Base-by-base conservation (phyloP, 352 stramenopile species). In the Lagenidium sp. region DNA sequence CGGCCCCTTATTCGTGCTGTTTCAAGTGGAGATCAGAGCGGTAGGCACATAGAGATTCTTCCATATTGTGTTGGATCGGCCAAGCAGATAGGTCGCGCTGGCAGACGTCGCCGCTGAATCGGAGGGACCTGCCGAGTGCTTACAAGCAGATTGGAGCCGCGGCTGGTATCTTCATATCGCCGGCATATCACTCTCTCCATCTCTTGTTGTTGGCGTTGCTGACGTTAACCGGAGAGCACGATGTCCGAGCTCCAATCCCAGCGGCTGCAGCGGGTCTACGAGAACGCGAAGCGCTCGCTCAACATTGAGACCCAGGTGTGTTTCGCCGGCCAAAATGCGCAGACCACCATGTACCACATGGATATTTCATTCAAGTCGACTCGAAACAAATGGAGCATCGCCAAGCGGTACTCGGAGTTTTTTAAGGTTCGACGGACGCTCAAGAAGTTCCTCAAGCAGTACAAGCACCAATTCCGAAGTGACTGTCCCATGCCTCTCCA, bases 391-490 rank as follows among this genome's bases (percentile, higher is more conserved):
- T 92, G 80, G 80, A 88, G 62, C 50, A 89, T 92, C 44, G 63
- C 72, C 34, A 92, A 89, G 57, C 80, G 80, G 29, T 92, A 89
- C 63, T 92, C 80, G 3, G 80, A 92, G 50, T 92, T 92, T 53
- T 87, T 82, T 59, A 59, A 64, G 18, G 47, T 85, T 16, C 80
- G 80, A 10, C 65, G 65, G 23, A 67, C 66, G 37, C 72, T 92
- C 8, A 56, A 53, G 30, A 76, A 73, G 50, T 82, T 82, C 36
- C 25, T 86, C 45, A 84, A 86, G 57, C 67, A 78, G 22, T 77
- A 64, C 66, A 79, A 83, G 51, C 47, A 47, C 32, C 41, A 57
- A 15, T 41, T 50, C 30, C 24, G 24, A 16, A 25, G 35, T 10
- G 40, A 52, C 15, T 41, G 41, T n/a, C 41, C 51, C 18, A 36